These are phyloP conservation scores for Populus tomentosa DNA, from an alignment of 441 rosid species.

Conservation along the genomic window DNA sequence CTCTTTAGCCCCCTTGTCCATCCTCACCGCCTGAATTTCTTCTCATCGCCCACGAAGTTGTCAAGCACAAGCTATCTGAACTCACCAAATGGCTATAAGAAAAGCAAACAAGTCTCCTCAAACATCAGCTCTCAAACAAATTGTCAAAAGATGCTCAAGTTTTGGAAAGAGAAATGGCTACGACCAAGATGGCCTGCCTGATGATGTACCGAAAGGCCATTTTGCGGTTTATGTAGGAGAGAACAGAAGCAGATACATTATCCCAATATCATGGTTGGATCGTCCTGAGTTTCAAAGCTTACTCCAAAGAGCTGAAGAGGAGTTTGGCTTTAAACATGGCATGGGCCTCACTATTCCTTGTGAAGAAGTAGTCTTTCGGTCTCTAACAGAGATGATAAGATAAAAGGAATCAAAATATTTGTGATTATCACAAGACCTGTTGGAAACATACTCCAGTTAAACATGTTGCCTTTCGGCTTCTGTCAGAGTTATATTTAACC, in stretches of 20 bases:
- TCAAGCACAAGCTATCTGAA: neutral
- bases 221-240: conserved; percentile 82
- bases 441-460: neutral
- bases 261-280: conserved; percentile 66
- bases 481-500: neutral
- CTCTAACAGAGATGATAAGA: conserved; percentile 46
- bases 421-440: neutral
- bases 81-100: conserved; percentile 25
- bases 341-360: conserved; percentile 92
- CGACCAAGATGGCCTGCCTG: conserved; percentile 31
- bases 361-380: conserved; percentile 67
- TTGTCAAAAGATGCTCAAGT: conserved; percentile 69
- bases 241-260: conserved; percentile 59
- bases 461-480: neutral
- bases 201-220: conserved; percentile 87
- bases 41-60: neutral
- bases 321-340: conserved; percentile 72
- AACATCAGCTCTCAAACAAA: conserved; percentile 41
- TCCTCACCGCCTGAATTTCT: neutral
- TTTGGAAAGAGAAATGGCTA: conserved; percentile 55
- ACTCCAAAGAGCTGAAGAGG: conserved; percentile 75
- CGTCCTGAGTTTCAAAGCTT: conserved; percentile 63
- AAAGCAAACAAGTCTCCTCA: conserved; percentile 42
- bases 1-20: neutral
- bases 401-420: conserved; percentile 1